Conservation (phyloP, 768 basidiomycete species). For the Filobasidium floriforme region DNA sequence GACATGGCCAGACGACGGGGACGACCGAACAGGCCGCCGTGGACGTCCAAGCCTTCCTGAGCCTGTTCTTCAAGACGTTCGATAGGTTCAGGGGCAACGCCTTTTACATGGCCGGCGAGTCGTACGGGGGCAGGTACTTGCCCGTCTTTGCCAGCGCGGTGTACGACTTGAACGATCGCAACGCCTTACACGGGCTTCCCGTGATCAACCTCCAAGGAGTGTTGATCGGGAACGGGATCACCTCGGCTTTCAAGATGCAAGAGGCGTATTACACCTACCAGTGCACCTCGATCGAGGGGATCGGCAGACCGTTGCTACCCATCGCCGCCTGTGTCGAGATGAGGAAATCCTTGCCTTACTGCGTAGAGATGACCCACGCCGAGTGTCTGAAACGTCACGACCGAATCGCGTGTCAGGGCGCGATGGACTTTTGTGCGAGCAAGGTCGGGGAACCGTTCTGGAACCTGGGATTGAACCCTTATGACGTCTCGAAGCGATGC, state of each 20-base stretch:
- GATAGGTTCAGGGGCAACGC: conserved; percentile 60
- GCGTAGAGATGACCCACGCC: conserved; percentile 54
- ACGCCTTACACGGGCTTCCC: conserved; percentile 51
- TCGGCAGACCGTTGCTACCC: conserved; percentile 26
- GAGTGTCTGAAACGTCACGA: conserved; percentile 64
- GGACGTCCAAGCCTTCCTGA: conserved; percentile 66
- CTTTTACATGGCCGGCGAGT: conserved; percentile 67
- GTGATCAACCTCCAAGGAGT: conserved; percentile 62
- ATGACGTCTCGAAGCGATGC: conserved; percentile 63
- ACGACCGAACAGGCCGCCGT: conserved; percentile 74
- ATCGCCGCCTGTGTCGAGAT: conserved; percentile 38
- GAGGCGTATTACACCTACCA: conserved; percentile 40
- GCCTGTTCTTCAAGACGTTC: conserved; percentile 74
- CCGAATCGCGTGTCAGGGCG: conserved; percentile 59
- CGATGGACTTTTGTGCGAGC: conserved; percentile 58
- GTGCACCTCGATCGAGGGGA: conserved; percentile 32
- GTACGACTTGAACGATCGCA: conserved; percentile 60
- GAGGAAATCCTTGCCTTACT: conserved; percentile 56
- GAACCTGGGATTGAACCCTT: conserved; percentile 47
- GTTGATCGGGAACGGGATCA: conserved; percentile 58
- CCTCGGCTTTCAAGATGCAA: conserved; percentile 30
- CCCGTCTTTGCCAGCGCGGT: conserved; percentile 63
- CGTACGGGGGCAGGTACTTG: conserved; percentile 41
- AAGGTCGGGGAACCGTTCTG: conserved; percentile 51
- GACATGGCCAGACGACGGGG: conserved; percentile 57